A percentile compares a stretch with the other conserved stretches of the same genome.
These are phyloP conservation scores for Metroxylon sagu DNA, from an alignment of 176 grass and related monocot species.

Conservation along the genomic window DNA sequence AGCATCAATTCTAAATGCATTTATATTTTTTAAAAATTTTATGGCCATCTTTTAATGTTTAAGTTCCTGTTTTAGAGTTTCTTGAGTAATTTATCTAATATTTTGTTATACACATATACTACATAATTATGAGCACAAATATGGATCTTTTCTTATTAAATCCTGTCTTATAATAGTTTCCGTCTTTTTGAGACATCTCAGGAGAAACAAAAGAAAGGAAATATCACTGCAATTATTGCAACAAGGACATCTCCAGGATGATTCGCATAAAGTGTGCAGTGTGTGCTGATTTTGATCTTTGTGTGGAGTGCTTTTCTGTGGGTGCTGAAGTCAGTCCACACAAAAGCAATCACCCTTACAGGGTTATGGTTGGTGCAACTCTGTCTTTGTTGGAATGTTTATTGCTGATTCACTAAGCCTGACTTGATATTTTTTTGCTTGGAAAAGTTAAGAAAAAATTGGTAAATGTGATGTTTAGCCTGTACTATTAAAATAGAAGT, in stretches of 20 bases:
- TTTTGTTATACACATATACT: too few relatives aligned
- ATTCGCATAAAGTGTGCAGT: conserved; percentile 93
- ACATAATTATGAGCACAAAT: too few relatives aligned
- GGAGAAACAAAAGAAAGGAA: conserved; percentile 69
- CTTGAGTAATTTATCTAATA: too few relatives aligned
- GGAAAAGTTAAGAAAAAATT: too few relatives aligned
- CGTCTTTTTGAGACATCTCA: neutral
- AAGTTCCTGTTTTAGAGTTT: too few relatives aligned
- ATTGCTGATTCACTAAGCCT: neutral
- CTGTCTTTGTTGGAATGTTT: neutral
- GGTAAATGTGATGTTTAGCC: too few relatives aligned
- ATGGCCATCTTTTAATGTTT: too few relatives aligned
- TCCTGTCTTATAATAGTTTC: neutral
- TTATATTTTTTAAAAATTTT: too few relatives aligned
- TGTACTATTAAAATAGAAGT: too few relatives aligned
- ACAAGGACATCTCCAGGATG: conserved; percentile 96
- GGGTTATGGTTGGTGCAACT: conserved; percentile 77
- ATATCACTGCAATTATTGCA: conserved; percentile 99
- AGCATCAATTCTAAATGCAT: too few relatives aligned
- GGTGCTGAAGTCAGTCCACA: conserved; percentile 89
- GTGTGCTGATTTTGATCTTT: conserved; percentile 95
- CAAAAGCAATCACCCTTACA: conserved; percentile 77
- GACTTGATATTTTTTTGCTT: too few relatives aligned
- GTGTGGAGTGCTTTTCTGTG: conserved; percentile 93
- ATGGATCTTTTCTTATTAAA: neutral